These are phyloP conservation scores for Phycomyces nitens DNA, from an alignment of 192 early-diverging fungal species.

Conservation along the genomic window DNA sequence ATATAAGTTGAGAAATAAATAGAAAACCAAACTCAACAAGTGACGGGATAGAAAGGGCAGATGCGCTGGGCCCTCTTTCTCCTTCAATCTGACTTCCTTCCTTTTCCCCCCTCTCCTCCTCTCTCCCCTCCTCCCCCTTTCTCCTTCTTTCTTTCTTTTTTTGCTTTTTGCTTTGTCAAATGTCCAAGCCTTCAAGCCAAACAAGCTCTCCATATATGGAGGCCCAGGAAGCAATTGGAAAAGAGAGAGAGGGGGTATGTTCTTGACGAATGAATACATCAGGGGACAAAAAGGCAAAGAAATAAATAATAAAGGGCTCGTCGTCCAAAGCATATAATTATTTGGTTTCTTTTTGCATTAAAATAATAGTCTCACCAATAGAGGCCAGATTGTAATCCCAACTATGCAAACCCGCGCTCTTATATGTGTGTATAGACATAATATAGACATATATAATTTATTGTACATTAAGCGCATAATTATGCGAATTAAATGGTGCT, in stretches of 20 bases:
- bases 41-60: background rate
- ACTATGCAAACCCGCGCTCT: background rate
- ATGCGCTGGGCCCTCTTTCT: background rate
- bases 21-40: no score
- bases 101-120: background rate
- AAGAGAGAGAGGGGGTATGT: background rate
- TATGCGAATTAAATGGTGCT: no score
- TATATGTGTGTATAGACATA: no score
- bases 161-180: background rate
- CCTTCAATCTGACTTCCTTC: background rate
- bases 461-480: no score
- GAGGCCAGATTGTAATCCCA: background rate
- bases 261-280: background rate
- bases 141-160: background rate
- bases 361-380: background rate
- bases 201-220: background rate
- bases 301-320: background rate
- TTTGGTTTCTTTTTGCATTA: background rate
- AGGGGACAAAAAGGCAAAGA: background rate
- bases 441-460: no score
- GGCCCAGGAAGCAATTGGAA: background rate
- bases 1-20: background rate
- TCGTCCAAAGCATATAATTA: background rate
- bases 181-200: background rate
- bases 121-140: background rate